Evolutionary conservation across 768 basidiomycete species (phyloP), one percentile per base, ranked within the genome.

Genomic region (Crassisporium funariophilum): DNA sequence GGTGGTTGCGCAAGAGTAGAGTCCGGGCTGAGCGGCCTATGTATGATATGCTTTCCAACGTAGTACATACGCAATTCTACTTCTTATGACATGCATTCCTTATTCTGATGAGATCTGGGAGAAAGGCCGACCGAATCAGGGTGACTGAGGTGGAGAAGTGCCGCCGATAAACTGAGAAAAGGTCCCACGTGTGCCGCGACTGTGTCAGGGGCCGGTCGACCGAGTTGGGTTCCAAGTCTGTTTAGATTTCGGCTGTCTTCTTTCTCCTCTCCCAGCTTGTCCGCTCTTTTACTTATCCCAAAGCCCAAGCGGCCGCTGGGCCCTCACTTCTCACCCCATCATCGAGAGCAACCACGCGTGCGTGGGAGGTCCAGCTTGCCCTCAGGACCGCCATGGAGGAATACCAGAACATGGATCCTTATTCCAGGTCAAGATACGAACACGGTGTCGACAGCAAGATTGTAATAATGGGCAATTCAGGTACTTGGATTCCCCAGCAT

Each of bases 401-500:
- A 57, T 55, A 55, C 48, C 69, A 74, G 41, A 69, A 67, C 61
- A 74, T 82, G 73, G 83, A 86, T 67, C 83, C 83, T 39, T 87
- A 86, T 67, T 68, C 76, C 41, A 68, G 78, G 65, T 76, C 82
- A 63, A 77, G 82, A 69, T 88, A 83, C 66, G 88, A 91, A 62
- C 84, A 85, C 55, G 88, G 88, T 57, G 78, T 95, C 68, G 92
- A 95, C 76, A 89, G 88, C 66, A 95, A 95, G 82, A 90, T 95
- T 66, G 92, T 95, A 64, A 83, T 95, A 59, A 91, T 94, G 88
- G 91, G 89, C 73, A 92, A 88, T 68, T 76, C 75, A 52, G 74
- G 75, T 71, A 33, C 44, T 46, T 42, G 57, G 55, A 33, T 41
- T 46, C 34, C 52, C 24, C 12, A 44, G 36, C 34, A n/a, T 25